Percentiles rank a stretch among this genome's conserved stretches.
These are phyloP conservation scores for Plectosphaerella plurivora DNA, from an alignment of 2,329 filamentous ascomycete species.

Conservation along the genomic window DNA sequence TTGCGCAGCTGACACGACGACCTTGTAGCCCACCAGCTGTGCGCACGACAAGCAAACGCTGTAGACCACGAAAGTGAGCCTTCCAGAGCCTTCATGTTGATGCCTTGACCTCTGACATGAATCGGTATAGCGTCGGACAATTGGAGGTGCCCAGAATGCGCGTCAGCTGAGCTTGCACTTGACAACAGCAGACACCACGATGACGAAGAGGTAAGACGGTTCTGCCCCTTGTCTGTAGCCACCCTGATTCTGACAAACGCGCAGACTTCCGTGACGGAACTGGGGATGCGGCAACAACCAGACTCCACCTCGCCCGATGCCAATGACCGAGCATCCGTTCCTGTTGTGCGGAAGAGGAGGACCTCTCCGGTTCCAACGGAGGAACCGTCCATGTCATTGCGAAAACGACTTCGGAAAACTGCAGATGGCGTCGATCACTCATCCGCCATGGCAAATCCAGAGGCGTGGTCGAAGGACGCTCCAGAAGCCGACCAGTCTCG, in stretches of 20 bases:
- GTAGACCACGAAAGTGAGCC: slow-evolving; percentile 44
- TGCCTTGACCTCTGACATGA: neutral
- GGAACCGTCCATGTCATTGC: slow-evolving; percentile 44
- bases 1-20: neutral
- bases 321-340: slow-evolving; percentile 47
- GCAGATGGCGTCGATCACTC: slow-evolving; percentile 35
- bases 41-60: slow-evolving; percentile 68
- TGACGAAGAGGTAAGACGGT: neutral
- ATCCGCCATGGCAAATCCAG: slow-evolving; percentile 25
- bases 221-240: neutral
- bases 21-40: slow-evolving; percentile 78
- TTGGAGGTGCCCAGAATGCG: slow-evolving; percentile 51
- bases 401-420: slow-evolving; percentile 49
- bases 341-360: slow-evolving; percentile 79
- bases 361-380: slow-evolving; percentile 66
- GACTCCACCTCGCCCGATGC: neutral
- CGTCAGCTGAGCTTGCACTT: neutral
- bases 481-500: slow-evolving; percentile 41
- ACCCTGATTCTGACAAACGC: too few relatives aligned
- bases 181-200: neutral
- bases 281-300: too few relatives aligned
- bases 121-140: slow-evolving; percentile 30
- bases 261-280: too few relatives aligned
- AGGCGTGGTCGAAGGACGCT: slow-evolving; percentile 8
- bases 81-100: slow-evolving; percentile 2